Evolutionary conservation across 768 basidiomycete species (phyloP).

Genomic region (Termitomyces sp.): DNA sequence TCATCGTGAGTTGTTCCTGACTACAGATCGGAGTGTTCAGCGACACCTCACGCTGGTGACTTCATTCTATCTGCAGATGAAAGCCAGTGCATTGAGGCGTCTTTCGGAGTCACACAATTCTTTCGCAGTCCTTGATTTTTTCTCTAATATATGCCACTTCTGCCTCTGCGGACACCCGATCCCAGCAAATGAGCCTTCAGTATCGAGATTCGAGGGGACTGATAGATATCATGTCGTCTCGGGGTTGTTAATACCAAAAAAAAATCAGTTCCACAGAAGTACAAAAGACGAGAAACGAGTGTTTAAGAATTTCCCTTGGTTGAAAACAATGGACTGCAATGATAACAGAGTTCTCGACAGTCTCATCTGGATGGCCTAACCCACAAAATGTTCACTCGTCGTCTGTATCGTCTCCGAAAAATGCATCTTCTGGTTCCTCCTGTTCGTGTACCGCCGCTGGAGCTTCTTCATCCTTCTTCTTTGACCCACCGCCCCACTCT

Average conservation of each 20-base stretch:
- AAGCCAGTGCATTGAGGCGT: not conserved
- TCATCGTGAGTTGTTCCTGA: not conserved
- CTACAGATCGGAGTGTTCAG: no score
- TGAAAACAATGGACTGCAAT: not conserved
- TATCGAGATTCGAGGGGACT: not conserved
- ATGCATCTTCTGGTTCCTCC: constrained; percentile 27
- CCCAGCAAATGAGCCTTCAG: not conserved
- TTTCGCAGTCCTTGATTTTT: not conserved
- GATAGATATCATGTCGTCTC: not conserved
- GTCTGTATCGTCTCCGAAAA: constrained; percentile 36
- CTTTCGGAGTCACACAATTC: not conserved
- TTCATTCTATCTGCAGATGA: not conserved
- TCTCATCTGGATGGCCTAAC: not conserved
- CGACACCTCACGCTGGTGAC: not conserved
- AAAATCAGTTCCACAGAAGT: no score
- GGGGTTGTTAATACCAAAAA: no score
- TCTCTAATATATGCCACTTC: not conserved
- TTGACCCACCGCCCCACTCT: constrained; percentile 5
- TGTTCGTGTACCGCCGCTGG: not conserved
- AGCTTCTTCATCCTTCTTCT: not conserved
- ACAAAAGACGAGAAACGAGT: no score
- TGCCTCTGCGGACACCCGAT: not conserved
- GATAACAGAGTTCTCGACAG: not conserved
- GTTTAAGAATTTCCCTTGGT: not conserved
- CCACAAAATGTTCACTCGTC: constrained; percentile 2